Evolutionary conservation across 2,329 filamentous ascomycete species (phyloP), one percentile per base, ranked within the genome.

Genomic region (Pseudopithomyces maydicus): DNA sequence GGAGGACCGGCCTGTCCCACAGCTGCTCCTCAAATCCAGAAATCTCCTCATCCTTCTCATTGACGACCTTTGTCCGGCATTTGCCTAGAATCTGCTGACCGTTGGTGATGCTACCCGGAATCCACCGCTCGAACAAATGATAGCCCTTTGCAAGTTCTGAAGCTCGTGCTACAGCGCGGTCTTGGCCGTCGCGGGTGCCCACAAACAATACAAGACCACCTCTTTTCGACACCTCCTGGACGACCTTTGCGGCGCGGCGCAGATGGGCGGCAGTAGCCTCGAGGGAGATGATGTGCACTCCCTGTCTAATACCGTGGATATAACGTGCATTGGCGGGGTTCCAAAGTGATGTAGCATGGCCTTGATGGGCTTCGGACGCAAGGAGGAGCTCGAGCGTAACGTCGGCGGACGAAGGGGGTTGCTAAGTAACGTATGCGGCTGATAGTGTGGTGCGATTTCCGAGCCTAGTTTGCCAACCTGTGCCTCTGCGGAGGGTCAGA

Each of bases 251-350:
- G 4, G 95, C 93, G 49, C 95, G 88, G n/a, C 94, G 88, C 54
- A 99, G 84, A 77, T 98, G 89, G 15, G 92, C 89, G 14, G 92
- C 92, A 32, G 91, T 98, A 58, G 87, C 84, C 74, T 99, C 95
- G 3, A 98, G 87, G 10, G 89, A 90, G 76, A 99, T 97, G 74
- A 99, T 92, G 79, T 97, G 94, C 59, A 96, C 88, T 15, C 90
- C 92, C 65, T 95, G 85, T 43, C 95, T 85, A 59, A 96, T 86
- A 67, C 95, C 95, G 74, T 91, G 93, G 74, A 99, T 98, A 79
- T 98, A 98, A 65, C 90, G 86, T 63, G 92, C 89, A 80, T 98
- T 99, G 51, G 87, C 88, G 11, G 95, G 93, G 78, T 99, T 96
- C 95, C 95, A 99, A 48, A 93, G 84, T 59, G 91, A 91, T 0